Conservation (phyloP, 805 yeast genomes). For the Saccharomycodes ludwigii region DNA sequence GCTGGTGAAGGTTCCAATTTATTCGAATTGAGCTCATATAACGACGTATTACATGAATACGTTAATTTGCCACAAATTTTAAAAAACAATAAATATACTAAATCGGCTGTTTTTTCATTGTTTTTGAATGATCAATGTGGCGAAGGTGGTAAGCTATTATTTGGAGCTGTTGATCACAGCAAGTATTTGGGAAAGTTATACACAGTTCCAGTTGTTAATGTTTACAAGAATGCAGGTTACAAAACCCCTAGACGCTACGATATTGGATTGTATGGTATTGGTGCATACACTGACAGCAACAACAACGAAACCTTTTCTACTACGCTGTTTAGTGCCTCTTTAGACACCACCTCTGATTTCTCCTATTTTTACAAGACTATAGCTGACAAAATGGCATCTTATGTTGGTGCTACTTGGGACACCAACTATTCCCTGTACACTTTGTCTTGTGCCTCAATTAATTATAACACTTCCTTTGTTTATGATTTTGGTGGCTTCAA, state of each 20-base stretch:
- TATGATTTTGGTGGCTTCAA: conserved; percentile 49
- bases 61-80: conserved; percentile 55
- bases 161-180: conserved; percentile 31
- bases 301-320: conserved; percentile 12
- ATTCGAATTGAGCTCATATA: no score
- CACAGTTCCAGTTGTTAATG: conserved; percentile 21
- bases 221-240: conserved; percentile 10
- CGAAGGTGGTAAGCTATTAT: conserved; percentile 31
- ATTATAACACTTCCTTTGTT: conserved; percentile 23
- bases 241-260: conserved; percentile 13
- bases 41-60: no score
- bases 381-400: no score
- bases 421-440: conserved; percentile 31
- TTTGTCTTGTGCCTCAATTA: conserved; percentile 29
- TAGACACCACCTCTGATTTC: conserved; percentile 35
- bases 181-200: conserved; percentile 25
- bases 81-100: conserved; percentile 43
- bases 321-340: conserved; percentile 25
- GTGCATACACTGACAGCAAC: conserved; percentile 4
- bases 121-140: conserved; percentile 35
- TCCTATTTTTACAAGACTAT: no score
- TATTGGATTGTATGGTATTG: conserved; percentile 19
- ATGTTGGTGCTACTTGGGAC: conserved; percentile 36
- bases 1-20: no score
- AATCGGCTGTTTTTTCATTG: conserved; percentile 43